A percentile compares a stretch with the other conserved stretches of the same genome.
Conservation (phyloP, 352 stramenopile species). For the Globisporangium paddicum region DNA sequence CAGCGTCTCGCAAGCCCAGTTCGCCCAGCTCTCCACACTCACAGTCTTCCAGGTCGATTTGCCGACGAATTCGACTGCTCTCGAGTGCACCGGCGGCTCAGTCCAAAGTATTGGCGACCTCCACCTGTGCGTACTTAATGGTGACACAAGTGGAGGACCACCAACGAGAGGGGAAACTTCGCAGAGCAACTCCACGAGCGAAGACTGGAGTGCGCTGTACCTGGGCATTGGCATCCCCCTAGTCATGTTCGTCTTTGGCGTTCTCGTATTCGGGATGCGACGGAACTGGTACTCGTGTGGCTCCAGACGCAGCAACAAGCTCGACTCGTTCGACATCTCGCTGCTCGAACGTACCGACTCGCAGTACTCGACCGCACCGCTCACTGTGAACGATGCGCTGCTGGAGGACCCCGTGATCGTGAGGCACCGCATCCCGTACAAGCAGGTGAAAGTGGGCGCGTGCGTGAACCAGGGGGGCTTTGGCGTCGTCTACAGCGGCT, state of each 20-base stretch:
- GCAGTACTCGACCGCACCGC: slow-evolving; percentile 2
- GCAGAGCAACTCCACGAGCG: neutral
- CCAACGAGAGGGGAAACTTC: too few relatives aligned
- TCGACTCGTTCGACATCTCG: slow-evolving; percentile 1
- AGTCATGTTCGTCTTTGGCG: neutral
- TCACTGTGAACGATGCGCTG: slow-evolving; percentile 8
- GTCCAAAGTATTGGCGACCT: neutral
- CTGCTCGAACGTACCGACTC: slow-evolving; percentile 1
- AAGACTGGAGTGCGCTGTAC: neutral
- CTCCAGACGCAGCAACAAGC: neutral
- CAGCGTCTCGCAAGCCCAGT: slow-evolving; percentile 11
- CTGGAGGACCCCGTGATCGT: slow-evolving; percentile 17
- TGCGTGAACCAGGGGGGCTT: slow-evolving; percentile 18
- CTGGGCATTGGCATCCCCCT: neutral
- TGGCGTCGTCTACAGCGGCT: slow-evolving; percentile 22
- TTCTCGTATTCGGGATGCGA: neutral
- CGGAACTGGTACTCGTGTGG: neutral
- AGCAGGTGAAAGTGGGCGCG: slow-evolving; percentile 5
- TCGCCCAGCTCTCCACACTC: slow-evolving; percentile 7
- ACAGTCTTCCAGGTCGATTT: slow-evolving; percentile 4
- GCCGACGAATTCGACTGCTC: neutral
- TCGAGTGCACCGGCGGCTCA: neutral
- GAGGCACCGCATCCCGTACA: slow-evolving; percentile 9
- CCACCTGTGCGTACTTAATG: neutral
- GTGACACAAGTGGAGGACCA: too few relatives aligned